Evolutionary conservation across 805 yeast genomes (phyloP).

Genomic region (Candida ovalis): DNA sequence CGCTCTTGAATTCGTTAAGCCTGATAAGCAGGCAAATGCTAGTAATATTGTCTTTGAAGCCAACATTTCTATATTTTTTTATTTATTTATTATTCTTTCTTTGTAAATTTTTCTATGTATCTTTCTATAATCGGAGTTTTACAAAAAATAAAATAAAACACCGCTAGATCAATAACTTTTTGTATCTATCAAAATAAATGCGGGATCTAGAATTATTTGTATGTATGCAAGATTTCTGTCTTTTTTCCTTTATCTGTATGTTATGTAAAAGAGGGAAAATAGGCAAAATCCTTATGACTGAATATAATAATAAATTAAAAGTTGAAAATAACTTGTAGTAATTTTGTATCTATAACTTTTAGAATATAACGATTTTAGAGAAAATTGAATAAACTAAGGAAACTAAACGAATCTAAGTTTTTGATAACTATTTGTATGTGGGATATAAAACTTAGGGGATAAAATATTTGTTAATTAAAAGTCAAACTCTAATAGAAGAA

Average conservation of each 20-base stretch:
- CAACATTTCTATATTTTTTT: neutral
- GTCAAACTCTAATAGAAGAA: too few species aligned
- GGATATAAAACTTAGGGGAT: too few species aligned
- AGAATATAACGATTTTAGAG: too few species aligned
- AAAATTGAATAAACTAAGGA: too few species aligned
- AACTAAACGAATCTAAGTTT: too few species aligned
- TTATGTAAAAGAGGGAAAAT: neutral
- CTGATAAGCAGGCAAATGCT: slow-evolving; percentile 3
- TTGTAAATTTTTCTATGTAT: neutral
- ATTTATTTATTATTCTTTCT: neutral
- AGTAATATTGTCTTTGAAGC: neutral
- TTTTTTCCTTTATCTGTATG: neutral
- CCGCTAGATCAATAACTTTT: neutral
- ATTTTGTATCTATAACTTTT: too few species aligned
- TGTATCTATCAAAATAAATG: neutral
- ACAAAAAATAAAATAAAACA: neutral
- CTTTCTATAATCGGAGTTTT: neutral
- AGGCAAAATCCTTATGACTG: too few species aligned
- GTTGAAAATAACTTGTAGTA: too few species aligned
- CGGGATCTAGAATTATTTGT: neutral
- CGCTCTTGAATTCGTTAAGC: slow-evolving; percentile 1
- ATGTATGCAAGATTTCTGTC: neutral
- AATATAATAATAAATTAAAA: too few species aligned
- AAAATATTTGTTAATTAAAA: too few species aligned
- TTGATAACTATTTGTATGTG: too few species aligned